Evolutionary conservation across 768 basidiomycete species (phyloP).

Genomic region (Lactifluus volemus): DNA sequence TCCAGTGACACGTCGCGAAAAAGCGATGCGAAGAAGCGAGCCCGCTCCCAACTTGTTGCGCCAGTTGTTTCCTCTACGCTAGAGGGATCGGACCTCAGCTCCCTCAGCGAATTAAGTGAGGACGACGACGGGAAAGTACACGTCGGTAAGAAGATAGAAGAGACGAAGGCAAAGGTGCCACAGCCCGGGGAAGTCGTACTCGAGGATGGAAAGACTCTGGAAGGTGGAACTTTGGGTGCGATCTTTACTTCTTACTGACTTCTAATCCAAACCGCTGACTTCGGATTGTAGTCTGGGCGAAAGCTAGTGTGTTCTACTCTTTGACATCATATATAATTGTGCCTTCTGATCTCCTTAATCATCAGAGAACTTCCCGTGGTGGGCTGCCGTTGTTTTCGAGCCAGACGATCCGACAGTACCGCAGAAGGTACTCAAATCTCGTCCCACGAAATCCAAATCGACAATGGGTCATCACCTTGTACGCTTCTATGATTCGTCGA

Average conservation of each 20-base stretch:
- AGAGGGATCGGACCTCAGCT: constrained; percentile 16
- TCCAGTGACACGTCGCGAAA: constrained; percentile 55
- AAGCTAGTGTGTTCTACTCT: constrained; percentile 42
- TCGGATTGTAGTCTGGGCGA: constrained; percentile 66
- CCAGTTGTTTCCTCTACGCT: constrained; percentile 5
- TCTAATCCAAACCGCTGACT: background rate
- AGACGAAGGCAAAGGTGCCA: background rate
- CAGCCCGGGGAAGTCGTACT: constrained; percentile 30
- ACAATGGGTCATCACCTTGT: constrained; percentile 50
- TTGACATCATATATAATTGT: background rate
- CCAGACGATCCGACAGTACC: constrained; percentile 47
- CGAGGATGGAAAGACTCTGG: constrained; percentile 30
- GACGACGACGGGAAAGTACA: constrained; percentile 8
- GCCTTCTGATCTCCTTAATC: background rate
- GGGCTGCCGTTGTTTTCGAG: constrained; percentile 73
- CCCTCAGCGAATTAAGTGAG: constrained; percentile 16
- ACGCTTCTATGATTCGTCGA: constrained; percentile 67
- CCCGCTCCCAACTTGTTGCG: constrained; percentile 14
- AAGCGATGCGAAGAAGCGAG: constrained; percentile 36
- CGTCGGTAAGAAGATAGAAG: background rate
- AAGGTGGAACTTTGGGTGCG: constrained; percentile 61
- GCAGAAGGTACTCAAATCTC: constrained; percentile 23
- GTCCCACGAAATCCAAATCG: constrained; percentile 29
- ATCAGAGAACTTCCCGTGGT: constrained; percentile 74
- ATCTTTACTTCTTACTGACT: background rate